Evolutionary conservation across 192 early-diverging fungal species (phyloP), one percentile per base, ranked within the genome.

Genomic region (Cetraspora pellucida): DNA sequence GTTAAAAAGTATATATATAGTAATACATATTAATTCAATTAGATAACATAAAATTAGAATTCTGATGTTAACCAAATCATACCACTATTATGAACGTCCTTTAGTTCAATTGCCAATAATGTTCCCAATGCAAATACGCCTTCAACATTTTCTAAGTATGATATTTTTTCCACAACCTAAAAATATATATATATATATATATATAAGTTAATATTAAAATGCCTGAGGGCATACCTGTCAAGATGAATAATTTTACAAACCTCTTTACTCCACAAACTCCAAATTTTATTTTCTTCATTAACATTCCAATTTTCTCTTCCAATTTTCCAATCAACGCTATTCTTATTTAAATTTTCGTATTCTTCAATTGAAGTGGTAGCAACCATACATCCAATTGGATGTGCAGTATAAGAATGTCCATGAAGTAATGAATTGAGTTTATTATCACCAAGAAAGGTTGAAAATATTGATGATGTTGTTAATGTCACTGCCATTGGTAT

Each of bases 331-430:
- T 45, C 9, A 16, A 19, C 5, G 54, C 28, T 55, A 14, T 23
- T 13, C 14, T 71, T 21, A 9, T 85, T 81, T 76, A 88, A 65
- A 30, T 80, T 13, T 13, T 83, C 82, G 47, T 89, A 88, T 58
- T 82, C 81, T 37, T 88, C 74, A 54, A 94, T 78, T 23, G 87
- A 81, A 3, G 80, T 83, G 9, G 84, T 82, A 27, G 91, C 93
- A 14, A 93, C 92, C 3, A 82, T 81, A 76, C 92, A 94, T 13
- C 92, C 94, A 74, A 94, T 88, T 5, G 94, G 93, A 74, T 94
- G 91, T 16, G 91, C 94, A 30, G 93, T 94, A 77, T 93, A 95
- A 14, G 89, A 91, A 78, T 94, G 94, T 2, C 94, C 94, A 73
- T 95, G 94, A 13, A 95, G 78, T 23, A 95, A 77, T 30, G 90